Evolutionary conservation across 352 stramenopile species (phyloP), one percentile per base, ranked within the genome.

Genomic region (Elongisporangium prolatum): DNA sequence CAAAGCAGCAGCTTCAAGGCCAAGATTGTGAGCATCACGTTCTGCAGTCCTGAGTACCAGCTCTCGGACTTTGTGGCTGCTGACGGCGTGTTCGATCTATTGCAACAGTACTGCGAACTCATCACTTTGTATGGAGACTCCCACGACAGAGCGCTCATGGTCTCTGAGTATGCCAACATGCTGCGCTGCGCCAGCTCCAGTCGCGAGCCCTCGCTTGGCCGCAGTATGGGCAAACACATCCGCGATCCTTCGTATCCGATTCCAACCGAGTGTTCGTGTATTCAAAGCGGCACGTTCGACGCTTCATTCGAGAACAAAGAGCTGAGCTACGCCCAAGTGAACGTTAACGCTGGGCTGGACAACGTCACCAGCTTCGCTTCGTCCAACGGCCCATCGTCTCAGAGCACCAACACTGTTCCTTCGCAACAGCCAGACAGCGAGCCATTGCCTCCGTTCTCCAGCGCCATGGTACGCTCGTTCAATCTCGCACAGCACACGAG

Each of bases 41-140:
- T 88, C 38, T 72, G 84, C 34, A 90, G 83, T 55, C 76, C 80
- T 17, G 78, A 89, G 52, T 90, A 81, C 54, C 74, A 76, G 1
- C 50, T 85, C 13, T 24, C 50, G 11, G 62, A 63, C 9, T 90
- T 89, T 34, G 56, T 69, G n/a, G 64, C 75, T 20, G 62, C 64
- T 11, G 74, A 56, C 5, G 68, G 68, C 10, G 63, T 57, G 3
- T 90, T 81, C 40, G 57, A 68, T n/a, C 57, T 68, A 4, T 60
- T 86, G 2, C 71, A 73, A 0, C 60, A 74, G 55, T 73, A 86
- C 37, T 74, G 64, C 28, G 34, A 60, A 4, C 55, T 65, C 11
- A 74, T 90, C 40, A 89, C 78, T n/a, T 58, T 90, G 20, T 75
- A 88, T 22, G 80, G 76, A 13, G 80, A 90, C 57, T 63, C 56